Percentiles rank a stretch among this genome's conserved stretches.
Evolutionary conservation across 441 rosid genomes (phyloP).

Genomic region (Pelargonium myrrhifolium): DNA sequence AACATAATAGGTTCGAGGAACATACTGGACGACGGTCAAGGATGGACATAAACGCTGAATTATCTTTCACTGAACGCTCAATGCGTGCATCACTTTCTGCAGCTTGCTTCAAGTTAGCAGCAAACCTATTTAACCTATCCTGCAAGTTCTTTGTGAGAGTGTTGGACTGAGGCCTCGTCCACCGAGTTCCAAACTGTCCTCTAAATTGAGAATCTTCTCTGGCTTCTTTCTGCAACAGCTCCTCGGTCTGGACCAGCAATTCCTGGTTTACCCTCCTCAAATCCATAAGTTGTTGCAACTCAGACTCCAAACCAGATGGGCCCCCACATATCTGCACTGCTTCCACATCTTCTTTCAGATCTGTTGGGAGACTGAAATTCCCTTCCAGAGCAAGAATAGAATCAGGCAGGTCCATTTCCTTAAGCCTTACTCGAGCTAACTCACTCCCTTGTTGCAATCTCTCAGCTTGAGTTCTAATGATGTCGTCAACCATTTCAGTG

Average conservation of each 20-base stretch:
- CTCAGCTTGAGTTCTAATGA: slow-evolving; percentile 87
- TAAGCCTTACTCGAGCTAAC: slow-evolving; percentile 81
- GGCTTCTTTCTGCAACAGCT: slow-evolving; percentile 92
- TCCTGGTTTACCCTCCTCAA: slow-evolving; percentile 87
- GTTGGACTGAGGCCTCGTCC: slow-evolving; percentile 97
- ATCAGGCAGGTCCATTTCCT: slow-evolving; percentile 96
- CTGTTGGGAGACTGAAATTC: slow-evolving; percentile 47
- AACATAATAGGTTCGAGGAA: slow-evolving; percentile 2
- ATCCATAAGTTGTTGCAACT: slow-evolving; percentile 84
- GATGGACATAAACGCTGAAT: slow-evolving; percentile 68
- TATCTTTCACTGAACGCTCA: slow-evolving; percentile 86
- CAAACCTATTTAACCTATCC: slow-evolving; percentile 87
- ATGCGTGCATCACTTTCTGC: slow-evolving; percentile 87
- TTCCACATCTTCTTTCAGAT: slow-evolving; percentile 85
- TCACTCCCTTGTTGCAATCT: slow-evolving; percentile 93
- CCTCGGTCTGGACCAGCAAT: slow-evolving; percentile 79
- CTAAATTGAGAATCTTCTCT: slow-evolving; percentile 85
- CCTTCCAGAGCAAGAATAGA: slow-evolving; percentile 89
- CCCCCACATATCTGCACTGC: slow-evolving; percentile 91
- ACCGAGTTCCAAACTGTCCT: slow-evolving; percentile 88
- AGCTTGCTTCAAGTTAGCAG: slow-evolving; percentile 89
- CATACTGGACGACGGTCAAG: slow-evolving; percentile 84
- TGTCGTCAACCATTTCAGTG: slow-evolving; percentile 93
- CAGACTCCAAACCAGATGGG: slow-evolving; percentile 83
- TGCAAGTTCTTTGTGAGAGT: slow-evolving; percentile 88